phyloP scores from a whole-genome alignment of 192 early-diverging fungal species.

The Obelidium mucronatum region DNA sequence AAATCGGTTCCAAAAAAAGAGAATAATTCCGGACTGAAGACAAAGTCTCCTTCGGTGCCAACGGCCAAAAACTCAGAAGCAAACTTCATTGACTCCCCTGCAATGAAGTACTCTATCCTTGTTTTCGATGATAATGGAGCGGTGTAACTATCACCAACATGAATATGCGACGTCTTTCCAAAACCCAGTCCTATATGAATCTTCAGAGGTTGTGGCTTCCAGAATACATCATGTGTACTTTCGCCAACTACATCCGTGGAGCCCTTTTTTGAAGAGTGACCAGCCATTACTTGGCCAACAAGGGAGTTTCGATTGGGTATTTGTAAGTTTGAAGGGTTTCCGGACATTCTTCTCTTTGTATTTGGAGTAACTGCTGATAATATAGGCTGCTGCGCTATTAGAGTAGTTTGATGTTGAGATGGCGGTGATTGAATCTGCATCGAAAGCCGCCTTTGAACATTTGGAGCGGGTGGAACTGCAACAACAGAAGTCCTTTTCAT shows the following conservation, averaged over 20 bases:
- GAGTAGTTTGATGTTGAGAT: neutral
- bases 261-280: neutral
- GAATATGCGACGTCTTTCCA: slow-evolving; percentile 31
- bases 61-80: slow-evolving; percentile 13
- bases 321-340: neutral
- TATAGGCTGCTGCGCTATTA: neutral
- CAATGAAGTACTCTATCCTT: slow-evolving; percentile 34
- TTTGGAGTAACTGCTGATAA: neutral
- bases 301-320: slow-evolving; percentile 1
- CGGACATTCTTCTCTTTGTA: neutral
- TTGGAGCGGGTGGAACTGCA: neutral
- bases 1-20: neutral
- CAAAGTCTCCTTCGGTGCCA: slow-evolving; percentile 31
- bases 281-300: neutral
- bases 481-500: neutral
- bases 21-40: slow-evolving; percentile 32
- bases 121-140: neutral
- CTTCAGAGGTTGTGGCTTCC: slow-evolving; percentile 24
- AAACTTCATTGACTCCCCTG: slow-evolving; percentile 32
- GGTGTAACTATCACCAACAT: slow-evolving; percentile 20
- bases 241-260: neutral
- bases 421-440: neutral
- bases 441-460: neutral
- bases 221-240: neutral
- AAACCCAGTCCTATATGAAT: slow-evolving; percentile 40